phyloP scores from a whole-genome alignment of 306 rosid genomes.

The Vigna mungo region DNA sequence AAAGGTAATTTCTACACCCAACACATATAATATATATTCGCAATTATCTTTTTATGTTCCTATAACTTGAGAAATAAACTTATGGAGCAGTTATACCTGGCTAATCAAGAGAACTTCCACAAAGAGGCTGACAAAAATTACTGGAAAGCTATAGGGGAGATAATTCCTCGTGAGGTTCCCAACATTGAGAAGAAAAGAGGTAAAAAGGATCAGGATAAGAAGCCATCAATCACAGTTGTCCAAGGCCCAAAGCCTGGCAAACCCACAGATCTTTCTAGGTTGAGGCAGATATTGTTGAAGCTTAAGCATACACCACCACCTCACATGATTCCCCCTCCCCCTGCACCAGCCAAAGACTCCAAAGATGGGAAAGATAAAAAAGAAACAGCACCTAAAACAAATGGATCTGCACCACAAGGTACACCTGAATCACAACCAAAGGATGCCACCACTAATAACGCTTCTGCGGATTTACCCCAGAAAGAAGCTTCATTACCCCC shows the following conservation, averaged over 20 bases:
- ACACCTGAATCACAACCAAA: constrained; percentile 59
- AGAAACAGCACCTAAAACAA: constrained; percentile 65
- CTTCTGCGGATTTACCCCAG: constrained; percentile 56
- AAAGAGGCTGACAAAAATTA: constrained; percentile 93
- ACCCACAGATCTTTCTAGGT: constrained; percentile 93
- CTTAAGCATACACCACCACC: constrained; percentile 94
- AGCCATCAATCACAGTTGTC: constrained; percentile 78
- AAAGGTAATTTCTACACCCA: constrained; percentile 61
- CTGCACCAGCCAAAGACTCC: constrained; percentile 67
- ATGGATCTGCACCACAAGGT: constrained; percentile 57
- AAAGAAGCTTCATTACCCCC: constrained; percentile 58
- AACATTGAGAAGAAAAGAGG: constrained; percentile 87
- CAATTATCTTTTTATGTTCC: not conserved
- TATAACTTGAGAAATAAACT: constrained; percentile 25
- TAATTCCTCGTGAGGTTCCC: constrained; percentile 90
- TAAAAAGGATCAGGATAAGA: constrained; percentile 93
- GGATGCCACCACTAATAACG: constrained; percentile 55
- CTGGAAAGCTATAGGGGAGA: constrained; percentile 95
- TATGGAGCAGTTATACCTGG: constrained; percentile 68
- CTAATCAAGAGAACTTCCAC: constrained; percentile 87
- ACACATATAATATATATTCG: not conserved
- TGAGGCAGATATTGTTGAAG: constrained; percentile 85
- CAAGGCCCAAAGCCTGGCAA: constrained; percentile 99
- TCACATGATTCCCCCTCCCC: constrained; percentile 93
- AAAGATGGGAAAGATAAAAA: constrained; percentile 73